Percentiles rank a stretch among this genome's conserved stretches.
These are phyloP conservation scores for Jatropha podagrica DNA, from an alignment of 441 rosid genomes.

Conservation along the genomic window DNA sequence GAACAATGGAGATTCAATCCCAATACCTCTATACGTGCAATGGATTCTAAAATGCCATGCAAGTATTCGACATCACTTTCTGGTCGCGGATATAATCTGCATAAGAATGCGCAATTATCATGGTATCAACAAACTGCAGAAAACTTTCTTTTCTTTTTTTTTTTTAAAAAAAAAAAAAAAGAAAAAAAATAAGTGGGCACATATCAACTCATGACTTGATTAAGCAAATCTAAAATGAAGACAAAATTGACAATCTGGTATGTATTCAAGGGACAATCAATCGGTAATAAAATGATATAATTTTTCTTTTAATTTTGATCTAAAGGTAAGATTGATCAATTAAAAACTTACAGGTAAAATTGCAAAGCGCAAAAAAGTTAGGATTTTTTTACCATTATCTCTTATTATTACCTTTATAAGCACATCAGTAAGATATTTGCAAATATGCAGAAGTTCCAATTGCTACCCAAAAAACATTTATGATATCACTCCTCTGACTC, in stretches of 20 bases:
- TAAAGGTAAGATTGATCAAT: no score
- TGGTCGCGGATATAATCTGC: slow-evolving; percentile 88
- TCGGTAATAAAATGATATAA: no score
- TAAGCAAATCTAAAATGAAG: no score
- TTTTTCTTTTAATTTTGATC: no score
- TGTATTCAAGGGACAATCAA: no score
- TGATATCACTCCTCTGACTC: not conserved
- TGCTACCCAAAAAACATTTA: not conserved
- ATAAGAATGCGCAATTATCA: not conserved
- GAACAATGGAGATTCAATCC: not conserved
- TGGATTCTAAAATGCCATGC: slow-evolving; percentile 91
- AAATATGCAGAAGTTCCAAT: not conserved
- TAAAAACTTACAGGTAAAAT: no score
- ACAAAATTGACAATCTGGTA: no score
- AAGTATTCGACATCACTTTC: slow-evolving; percentile 71
- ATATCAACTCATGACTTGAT: no score
- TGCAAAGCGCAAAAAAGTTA: no score
- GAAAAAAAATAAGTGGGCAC: no score
- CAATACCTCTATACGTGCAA: slow-evolving; percentile 87
- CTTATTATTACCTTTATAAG: not conserved
- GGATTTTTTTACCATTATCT: no score
- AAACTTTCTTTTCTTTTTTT: no score
- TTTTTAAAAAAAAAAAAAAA: not conserved
- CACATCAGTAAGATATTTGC: not conserved
- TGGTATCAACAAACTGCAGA: not conserved